Evolutionary conservation across 2,329 filamentous ascomycete genomes (phyloP).

Genomic region (Setomelanomma holmii): DNA sequence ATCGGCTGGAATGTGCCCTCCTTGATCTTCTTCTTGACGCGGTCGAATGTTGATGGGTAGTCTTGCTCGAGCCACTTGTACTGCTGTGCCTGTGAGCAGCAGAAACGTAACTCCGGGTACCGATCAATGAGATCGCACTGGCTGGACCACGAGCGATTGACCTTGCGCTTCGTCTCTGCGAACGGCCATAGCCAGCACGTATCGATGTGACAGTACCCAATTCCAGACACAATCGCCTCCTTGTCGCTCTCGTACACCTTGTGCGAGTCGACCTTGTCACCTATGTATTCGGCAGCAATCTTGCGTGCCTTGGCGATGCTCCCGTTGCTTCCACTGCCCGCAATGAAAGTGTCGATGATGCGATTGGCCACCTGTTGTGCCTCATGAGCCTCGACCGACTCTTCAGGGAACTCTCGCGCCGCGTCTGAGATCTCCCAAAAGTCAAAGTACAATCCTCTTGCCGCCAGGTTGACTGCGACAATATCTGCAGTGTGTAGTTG

Average conservation of each 20-base stretch:
- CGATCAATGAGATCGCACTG: constrained; percentile 95
- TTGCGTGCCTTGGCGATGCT: constrained; percentile 81
- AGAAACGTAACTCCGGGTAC: constrained; percentile 92
- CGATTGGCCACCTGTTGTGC: constrained; percentile 83
- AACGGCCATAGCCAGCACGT: constrained; percentile 99
- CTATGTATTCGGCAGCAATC: constrained; percentile 84
- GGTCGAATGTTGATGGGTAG: constrained; percentile 87
- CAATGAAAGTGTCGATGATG: constrained; percentile 89
- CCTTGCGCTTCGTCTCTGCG: constrained; percentile 96
- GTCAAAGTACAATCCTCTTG: constrained; percentile 83
- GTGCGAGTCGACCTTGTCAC: constrained; percentile 75
- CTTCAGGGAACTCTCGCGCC: constrained; percentile 84
- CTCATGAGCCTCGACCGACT: constrained; percentile 88
- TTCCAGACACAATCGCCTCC: constrained; percentile 80
- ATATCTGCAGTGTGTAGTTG: constrained; percentile 80
- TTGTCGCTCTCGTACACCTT: constrained; percentile 82
- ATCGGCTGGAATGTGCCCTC: constrained; percentile 92
- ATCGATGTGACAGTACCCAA: constrained; percentile 97
- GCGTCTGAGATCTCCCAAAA: constrained; percentile 96
- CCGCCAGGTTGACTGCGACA: constrained; percentile 85
- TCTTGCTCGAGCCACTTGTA: constrained; percentile 95
- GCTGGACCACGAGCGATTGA: constrained; percentile 94
- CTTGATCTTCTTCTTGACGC: constrained; percentile 90
- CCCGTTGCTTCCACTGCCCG: constrained; percentile 73
- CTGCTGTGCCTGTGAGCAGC: constrained; percentile 92